These are phyloP conservation scores for Apiospora malaysiana DNA, from an alignment of 2,329 filamentous ascomycete species.

Conservation along the genomic window DNA sequence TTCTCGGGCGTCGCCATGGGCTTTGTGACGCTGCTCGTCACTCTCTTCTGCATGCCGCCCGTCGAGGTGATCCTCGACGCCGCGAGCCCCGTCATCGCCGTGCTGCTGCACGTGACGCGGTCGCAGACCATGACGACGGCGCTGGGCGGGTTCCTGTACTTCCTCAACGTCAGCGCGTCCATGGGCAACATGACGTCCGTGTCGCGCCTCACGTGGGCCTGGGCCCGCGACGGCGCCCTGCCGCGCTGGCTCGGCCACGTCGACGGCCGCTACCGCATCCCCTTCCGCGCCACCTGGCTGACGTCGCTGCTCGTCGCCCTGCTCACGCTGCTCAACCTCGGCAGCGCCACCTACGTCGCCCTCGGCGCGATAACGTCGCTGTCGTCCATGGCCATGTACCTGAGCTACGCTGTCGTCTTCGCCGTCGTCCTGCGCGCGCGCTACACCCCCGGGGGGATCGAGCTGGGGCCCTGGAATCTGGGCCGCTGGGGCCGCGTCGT, in stretches of 20 bases:
- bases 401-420: constrained; percentile 25
- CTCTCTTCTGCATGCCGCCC: constrained; percentile 24
- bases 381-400: constrained; percentile 25
- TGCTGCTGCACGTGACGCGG: constrained; percentile 16
- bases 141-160: constrained; percentile 15
- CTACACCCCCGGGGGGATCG: background rate
- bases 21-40: constrained; percentile 22
- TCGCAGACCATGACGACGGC: constrained; percentile 21
- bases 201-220: constrained; percentile 25
- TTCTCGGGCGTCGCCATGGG: constrained; percentile 21
- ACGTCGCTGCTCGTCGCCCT: constrained; percentile 23
- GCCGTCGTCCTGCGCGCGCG: constrained; percentile 22
- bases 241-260: constrained; percentile 24
- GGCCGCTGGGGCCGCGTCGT: constrained; percentile 20
- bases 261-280: constrained; percentile 23
- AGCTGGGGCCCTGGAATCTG: constrained; percentile 22
- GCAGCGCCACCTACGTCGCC: constrained; percentile 24
- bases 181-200: constrained; percentile 23
- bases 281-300: constrained; percentile 23
- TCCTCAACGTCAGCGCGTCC: constrained; percentile 11
- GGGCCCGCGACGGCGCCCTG: constrained; percentile 24
- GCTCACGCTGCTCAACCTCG: constrained; percentile 25
- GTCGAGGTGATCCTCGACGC: constrained; percentile 22
- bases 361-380: constrained; percentile 26
- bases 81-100: constrained; percentile 22